Percentiles rank a stretch among this genome's conserved stretches.
Evolutionary conservation across 2,329 filamentous ascomycete species (phyloP).

Genomic region (Didymella arachidicola): DNA sequence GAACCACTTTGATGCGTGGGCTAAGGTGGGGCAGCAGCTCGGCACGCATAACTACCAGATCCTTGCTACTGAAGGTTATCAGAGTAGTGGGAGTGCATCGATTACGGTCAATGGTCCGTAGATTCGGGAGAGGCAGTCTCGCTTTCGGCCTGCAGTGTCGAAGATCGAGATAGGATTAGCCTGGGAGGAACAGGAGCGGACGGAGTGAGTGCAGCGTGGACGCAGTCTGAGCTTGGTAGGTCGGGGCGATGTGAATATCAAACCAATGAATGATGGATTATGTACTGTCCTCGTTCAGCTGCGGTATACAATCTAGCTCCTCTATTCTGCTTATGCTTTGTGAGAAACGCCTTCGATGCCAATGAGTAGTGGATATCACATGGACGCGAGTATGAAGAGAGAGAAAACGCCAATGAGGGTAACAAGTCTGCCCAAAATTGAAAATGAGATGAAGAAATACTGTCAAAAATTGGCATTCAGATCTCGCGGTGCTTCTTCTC

Average conservation of each 20-base stretch:
- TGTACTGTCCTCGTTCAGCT: not conserved
- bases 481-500: conserved; percentile 33
- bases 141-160: not conserved
- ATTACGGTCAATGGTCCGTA: not conserved
- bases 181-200: not conserved
- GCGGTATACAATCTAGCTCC: not conserved
- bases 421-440: not conserved
- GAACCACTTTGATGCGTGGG: not conserved
- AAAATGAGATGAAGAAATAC: not conserved
- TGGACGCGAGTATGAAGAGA: not conserved
- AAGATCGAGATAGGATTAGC: not conserved
- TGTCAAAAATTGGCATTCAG: not conserved
- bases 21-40: not conserved
- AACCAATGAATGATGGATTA: not conserved
- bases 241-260: not conserved
- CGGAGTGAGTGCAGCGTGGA: not conserved
- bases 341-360: conserved; percentile 4
- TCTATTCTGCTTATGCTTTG: not conserved
- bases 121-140: not conserved
- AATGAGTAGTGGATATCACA: conserved; percentile 11
- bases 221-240: not conserved
- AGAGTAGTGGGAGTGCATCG: not conserved
- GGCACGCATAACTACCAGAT: not conserved
- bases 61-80: not conserved
- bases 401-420: not conserved